These are phyloP conservation scores for Closterium sp. DNA, from an alignment of 139 green algal genomes.

Conservation along the genomic window DNA sequence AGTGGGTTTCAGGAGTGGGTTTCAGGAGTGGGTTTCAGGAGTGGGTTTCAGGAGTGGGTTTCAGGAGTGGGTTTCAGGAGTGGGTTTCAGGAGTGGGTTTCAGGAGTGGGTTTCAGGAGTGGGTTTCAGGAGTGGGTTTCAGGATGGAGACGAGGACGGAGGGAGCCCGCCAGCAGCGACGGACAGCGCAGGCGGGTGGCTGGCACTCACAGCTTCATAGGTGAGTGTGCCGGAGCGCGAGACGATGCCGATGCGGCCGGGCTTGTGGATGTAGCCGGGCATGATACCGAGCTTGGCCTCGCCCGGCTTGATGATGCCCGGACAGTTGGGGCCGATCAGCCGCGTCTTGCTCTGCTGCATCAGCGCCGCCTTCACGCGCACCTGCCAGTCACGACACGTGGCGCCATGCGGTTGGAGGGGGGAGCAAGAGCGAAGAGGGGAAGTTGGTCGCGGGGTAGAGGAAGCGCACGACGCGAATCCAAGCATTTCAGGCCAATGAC, in stretches of 20 bases:
- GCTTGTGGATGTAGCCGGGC: constrained; percentile 98
- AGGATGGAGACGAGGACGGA: too few relatives aligned
- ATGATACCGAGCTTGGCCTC: constrained; percentile 99
- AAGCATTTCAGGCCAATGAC: not conserved
- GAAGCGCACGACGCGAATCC: not conserved
- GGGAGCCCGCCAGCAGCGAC: not conserved
- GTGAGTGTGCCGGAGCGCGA: constrained; percentile 95
- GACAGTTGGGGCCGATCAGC: constrained; percentile 98
- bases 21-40: too few relatives aligned
- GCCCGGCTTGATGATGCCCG: constrained; percentile 82
- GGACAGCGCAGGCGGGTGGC: not conserved
- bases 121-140: too few relatives aligned
- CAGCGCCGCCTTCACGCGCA: constrained; percentile 91
- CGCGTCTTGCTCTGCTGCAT: constrained; percentile 78
- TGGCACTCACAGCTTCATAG: constrained; percentile 77
- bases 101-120: too few relatives aligned
- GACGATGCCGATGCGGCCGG: constrained; percentile 86
- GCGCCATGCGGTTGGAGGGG: not conserved
- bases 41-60: too few relatives aligned
- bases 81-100: too few relatives aligned
- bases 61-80: too few relatives aligned
- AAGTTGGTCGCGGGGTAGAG: not conserved
- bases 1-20: too few relatives aligned
- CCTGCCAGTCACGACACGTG: constrained; percentile 52
- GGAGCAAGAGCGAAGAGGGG: not conserved